phyloP scores from a whole-genome alignment of 202 grass and related monocot genomes.

The Brachypodium distachyon region DNA sequence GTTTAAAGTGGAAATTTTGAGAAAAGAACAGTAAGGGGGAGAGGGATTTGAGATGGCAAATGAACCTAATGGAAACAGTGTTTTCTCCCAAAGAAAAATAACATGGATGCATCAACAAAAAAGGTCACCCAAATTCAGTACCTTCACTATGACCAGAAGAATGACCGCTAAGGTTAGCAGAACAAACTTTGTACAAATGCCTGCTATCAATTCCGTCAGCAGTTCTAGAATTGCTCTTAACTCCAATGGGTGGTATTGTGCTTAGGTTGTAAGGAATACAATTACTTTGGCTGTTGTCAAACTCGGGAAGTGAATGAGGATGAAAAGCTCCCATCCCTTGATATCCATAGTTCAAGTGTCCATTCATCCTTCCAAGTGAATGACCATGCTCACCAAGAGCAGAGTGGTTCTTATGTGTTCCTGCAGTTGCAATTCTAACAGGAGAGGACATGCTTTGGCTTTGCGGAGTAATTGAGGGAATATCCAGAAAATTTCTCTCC shows the following conservation, averaged over 20 bases:
- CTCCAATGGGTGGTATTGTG: slow-evolving; percentile 36
- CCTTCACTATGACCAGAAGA: slow-evolving; percentile 48
- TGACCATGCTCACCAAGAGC: slow-evolving; percentile 38
- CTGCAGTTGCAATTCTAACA: slow-evolving; percentile 38
- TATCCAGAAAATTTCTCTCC: slow-evolving; percentile 31
- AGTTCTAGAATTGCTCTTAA: slow-evolving; percentile 50
- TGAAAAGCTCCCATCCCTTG: slow-evolving; percentile 47
- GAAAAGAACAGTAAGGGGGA: neutral
- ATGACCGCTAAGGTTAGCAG: slow-evolving; percentile 40
- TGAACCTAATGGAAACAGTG: slow-evolving; percentile 10
- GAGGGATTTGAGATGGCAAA: neutral
- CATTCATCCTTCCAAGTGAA: slow-evolving; percentile 51
- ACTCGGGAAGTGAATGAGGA: slow-evolving; percentile 80
- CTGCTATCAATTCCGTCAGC: slow-evolving; percentile 40
- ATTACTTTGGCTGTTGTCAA: slow-evolving; percentile 39
- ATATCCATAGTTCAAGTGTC: slow-evolving; percentile 47
- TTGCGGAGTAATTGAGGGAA: slow-evolving; percentile 7
- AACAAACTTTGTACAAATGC: slow-evolving; percentile 40
- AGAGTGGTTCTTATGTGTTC: slow-evolving; percentile 30
- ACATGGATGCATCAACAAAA: slow-evolving; percentile 9
- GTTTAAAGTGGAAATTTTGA: slow-evolving; percentile 7
- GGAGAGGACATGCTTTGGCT: slow-evolving; percentile 46
- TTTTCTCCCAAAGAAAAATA: neutral
- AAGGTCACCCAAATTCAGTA: slow-evolving; percentile 25
- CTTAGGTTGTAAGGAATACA: slow-evolving; percentile 43